These are phyloP conservation scores for Polychytrium aggregatum DNA, from an alignment of 192 early-diverging fungal species.

Conservation along the genomic window DNA sequence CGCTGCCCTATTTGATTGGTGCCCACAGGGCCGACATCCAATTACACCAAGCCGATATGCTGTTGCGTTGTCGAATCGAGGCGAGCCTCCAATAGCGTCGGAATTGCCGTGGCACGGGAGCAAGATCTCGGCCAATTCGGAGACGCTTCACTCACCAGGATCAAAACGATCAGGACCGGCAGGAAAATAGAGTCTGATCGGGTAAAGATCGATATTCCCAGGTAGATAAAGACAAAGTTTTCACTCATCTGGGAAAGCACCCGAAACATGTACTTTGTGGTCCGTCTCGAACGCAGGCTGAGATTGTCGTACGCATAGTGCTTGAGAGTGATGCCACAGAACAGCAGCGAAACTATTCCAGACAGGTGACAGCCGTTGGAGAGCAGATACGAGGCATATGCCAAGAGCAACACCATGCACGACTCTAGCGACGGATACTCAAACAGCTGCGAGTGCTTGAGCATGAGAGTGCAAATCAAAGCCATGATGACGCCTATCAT, in stretches of 20 bases:
- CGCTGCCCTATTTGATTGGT: too few species aligned
- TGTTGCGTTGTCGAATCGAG: too few species aligned
- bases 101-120: too few species aligned
- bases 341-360: constrained; percentile 89
- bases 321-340: constrained; percentile 83
- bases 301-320: constrained; percentile 93
- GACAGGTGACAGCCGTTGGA: constrained; percentile 79
- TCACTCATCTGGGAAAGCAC: constrained; percentile 87
- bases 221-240: constrained; percentile 96
- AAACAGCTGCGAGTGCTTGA: constrained; percentile 80
- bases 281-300: constrained; percentile 60
- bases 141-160: constrained; percentile 14
- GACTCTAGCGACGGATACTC: constrained; percentile 77
- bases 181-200: constrained; percentile 36
- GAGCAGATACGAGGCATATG: constrained; percentile 87
- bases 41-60: too few species aligned
- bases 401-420: constrained; percentile 72
- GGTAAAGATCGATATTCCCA: constrained; percentile 89
- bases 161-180: constrained; percentile 24
- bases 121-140: too few species aligned
- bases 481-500: constrained; percentile 73
- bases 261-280: constrained; percentile 85
- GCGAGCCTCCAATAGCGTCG: too few species aligned
- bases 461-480: constrained; percentile 63
- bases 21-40: too few species aligned